Evolutionary conservation across 2,329 filamentous ascomycete genomes (phyloP), one percentile per base, ranked within the genome.

Genomic region (Monosporascus sp.): DNA sequence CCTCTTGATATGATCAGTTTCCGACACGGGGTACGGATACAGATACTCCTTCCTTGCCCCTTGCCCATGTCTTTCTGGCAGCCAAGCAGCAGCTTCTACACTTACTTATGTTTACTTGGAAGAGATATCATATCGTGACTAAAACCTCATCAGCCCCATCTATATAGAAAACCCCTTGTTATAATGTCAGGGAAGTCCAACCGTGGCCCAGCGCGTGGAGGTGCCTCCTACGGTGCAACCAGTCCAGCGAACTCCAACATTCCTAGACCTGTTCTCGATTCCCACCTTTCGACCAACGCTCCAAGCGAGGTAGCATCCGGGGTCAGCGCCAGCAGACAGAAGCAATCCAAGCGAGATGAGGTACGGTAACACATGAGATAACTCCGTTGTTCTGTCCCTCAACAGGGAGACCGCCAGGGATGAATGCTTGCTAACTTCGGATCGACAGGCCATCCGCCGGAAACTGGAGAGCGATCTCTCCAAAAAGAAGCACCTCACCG

Each of bases 341-440:
- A 97, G 76, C 93, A 97, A 80, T 88, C 86, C 62, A 97, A 97
- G 77, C 86, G 92, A 73, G 94, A 99, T 86, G 94, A 99, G 88
- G 94, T 99, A 79, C 66, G 83, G 77, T 59, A 17, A 50, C 50
- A 48, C 57, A 53, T 51, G 31, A 61, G 20, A 50, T 31, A 37
- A 44, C 17, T 39, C 38, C 47, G 48, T 34, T 49, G 48, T 50
- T 39, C 38, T 34, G 9, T 42, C 36, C 25, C 37, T 37, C 46
- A 18, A 7, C 36, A 18, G 42, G 14, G 18, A 41, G n/a, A 51
- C 31, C 36, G 15, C 4, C 6, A 46, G 51, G 46, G 51, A 63
- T 64, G 56, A 55, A 63, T 54, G 59, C 71, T 73, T 54, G 59
- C 71, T 73, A 60, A 74, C 62, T 56, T 58, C 54, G 57, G 31